A percentile compares a stretch with the other conserved stretches of the same genome.
Conservation (phyloP, 2,329 filamentous ascomycete genomes). For the Massarina eburnea region DNA sequence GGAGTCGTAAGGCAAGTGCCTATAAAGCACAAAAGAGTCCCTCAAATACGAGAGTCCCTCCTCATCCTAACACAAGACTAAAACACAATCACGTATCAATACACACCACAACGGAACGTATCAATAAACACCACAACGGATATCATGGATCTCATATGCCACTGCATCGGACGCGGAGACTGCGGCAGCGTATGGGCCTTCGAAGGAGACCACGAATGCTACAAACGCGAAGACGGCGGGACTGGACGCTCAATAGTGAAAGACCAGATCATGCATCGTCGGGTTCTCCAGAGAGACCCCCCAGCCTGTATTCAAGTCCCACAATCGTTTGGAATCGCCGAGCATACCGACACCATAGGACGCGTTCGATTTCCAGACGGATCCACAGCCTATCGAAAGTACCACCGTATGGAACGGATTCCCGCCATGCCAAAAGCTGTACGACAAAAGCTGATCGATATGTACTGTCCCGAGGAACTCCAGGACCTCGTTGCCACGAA, state of each 20-base stretch:
- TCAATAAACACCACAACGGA: too few relatives aligned
- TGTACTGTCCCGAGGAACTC: constrained; percentile 35
- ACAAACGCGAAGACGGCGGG: constrained; percentile 13
- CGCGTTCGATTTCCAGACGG: constrained; percentile 24
- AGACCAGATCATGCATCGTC: constrained; percentile 11
- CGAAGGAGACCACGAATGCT: not conserved
- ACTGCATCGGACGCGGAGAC: constrained; percentile 13
- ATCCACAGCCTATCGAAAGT: not conserved
- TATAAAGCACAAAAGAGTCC: too few relatives aligned
- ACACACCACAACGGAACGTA: too few relatives aligned
- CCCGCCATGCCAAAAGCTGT: constrained; percentile 5
- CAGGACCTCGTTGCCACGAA: constrained; percentile 14
- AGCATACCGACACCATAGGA: constrained; percentile 1
- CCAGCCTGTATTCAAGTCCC: not conserved
- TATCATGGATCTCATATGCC: too few relatives aligned
- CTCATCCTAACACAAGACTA: too few relatives aligned
- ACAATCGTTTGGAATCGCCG: not conserved
- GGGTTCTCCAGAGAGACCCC: not conserved
- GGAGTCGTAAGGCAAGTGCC: too few relatives aligned
- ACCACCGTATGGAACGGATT: constrained; percentile 10
- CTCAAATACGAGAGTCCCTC: too few relatives aligned
- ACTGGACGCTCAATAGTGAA: constrained; percentile 12
- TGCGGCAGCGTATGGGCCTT: constrained; percentile 16
- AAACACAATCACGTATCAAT: too few relatives aligned
- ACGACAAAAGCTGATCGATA: constrained; percentile 33